Conservation (phyloP, 108 stramenopile genomes). For the Mediolabrus comicus region DNA sequence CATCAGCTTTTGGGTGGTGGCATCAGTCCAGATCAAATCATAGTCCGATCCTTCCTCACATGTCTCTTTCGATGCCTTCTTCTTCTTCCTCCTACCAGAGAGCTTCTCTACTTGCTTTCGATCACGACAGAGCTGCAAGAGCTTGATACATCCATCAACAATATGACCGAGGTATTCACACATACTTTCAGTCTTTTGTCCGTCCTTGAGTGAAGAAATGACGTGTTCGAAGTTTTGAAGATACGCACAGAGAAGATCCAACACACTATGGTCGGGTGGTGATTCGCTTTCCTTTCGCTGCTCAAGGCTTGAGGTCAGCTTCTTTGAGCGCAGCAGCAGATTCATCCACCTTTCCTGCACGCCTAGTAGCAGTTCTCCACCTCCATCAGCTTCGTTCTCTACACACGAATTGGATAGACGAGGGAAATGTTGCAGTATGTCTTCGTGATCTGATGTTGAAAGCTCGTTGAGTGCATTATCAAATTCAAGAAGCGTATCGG, state of each 20-base stretch:
- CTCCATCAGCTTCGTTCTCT: slow-evolving; percentile 18
- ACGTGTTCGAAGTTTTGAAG: slow-evolving; percentile 34
- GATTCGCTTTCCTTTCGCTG: not conserved
- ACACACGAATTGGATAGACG: slow-evolving; percentile 40
- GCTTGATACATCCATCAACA: slow-evolving; percentile 10
- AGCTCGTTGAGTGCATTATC: slow-evolving; percentile 42
- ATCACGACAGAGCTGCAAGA: slow-evolving; percentile 23
- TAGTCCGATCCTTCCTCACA: not conserved
- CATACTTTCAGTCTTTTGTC: not conserved
- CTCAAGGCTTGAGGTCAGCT: slow-evolving; percentile 3
- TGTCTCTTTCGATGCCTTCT: not conserved
- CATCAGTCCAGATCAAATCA: slow-evolving; percentile 37
- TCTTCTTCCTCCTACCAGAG: slow-evolving; percentile 29
- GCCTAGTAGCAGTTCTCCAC: slow-evolving; percentile 24
- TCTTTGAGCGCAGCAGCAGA: slow-evolving; percentile 26
- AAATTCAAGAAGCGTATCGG: slow-evolving; percentile 37
- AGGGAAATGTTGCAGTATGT: slow-evolving; percentile 30
- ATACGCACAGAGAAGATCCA: slow-evolving; percentile 37
- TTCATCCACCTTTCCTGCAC: slow-evolving; percentile 45
- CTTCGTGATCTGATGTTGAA: slow-evolving; percentile 9
- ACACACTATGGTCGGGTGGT: slow-evolving; percentile 14
- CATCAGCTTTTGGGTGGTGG: slow-evolving; percentile 8
- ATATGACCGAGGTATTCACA: slow-evolving; percentile 32
- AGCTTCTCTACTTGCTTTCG: slow-evolving; percentile 10
- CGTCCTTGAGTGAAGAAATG: slow-evolving; percentile 9